Evolutionary conservation across 2,329 filamentous ascomycete species (phyloP).

Genomic region (Calonectria hongkongensis): DNA sequence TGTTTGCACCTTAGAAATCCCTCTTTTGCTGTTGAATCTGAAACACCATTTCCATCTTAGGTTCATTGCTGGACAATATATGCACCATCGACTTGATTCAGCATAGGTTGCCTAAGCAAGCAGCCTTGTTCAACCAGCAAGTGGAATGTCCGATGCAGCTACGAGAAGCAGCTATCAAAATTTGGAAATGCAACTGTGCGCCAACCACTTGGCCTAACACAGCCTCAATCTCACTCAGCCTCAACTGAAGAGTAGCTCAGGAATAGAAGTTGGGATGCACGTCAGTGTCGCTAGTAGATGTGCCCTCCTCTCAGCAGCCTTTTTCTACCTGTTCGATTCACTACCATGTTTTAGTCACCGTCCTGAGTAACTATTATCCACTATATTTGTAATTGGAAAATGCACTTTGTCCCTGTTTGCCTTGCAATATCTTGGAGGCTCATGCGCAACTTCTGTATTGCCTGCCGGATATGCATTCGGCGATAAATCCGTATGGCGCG

Average conservation of each 20-base stretch:
- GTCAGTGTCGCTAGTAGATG: not conserved
- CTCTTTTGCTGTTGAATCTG: not conserved
- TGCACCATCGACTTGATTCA: not conserved
- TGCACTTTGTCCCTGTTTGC: too few species aligned
- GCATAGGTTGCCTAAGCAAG: too few species aligned
- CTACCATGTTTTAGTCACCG: too few species aligned
- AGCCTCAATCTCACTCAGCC: constrained; percentile 18
- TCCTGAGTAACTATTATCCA: too few species aligned
- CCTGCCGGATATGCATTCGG: too few species aligned
- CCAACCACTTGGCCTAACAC: not conserved
- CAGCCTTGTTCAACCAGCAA: not conserved
- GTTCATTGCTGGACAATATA: not conserved
- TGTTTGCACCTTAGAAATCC: not conserved
- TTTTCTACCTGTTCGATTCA: not conserved
- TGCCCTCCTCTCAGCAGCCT: not conserved
- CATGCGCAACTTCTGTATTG: too few species aligned
- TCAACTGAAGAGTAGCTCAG: not conserved
- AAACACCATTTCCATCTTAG: not conserved
- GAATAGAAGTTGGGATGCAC: not conserved
- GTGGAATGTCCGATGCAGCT: not conserved
- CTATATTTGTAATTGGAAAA: too few species aligned
- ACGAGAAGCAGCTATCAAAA: not conserved
- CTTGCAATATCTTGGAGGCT: too few species aligned
- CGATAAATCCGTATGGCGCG: too few species aligned
- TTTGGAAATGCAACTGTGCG: not conserved